A percentile compares a stretch with the other conserved stretches of the same genome.
phyloP scores from a whole-genome alignment of 768 basidiomycete species.

The Crepidotus variabilis region DNA sequence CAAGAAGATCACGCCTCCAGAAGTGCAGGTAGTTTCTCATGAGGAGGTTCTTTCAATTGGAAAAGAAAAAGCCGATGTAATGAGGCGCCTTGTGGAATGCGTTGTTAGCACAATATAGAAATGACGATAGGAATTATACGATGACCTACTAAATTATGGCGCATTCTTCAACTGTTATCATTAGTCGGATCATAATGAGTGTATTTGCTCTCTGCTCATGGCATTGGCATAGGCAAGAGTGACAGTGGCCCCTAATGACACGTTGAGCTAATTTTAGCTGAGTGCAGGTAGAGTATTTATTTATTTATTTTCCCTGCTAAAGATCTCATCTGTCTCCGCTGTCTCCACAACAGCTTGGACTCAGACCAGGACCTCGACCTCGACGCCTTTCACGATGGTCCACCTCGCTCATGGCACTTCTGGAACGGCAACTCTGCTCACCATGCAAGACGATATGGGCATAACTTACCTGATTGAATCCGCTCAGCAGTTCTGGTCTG shows the following conservation, averaged over 20 bases:
- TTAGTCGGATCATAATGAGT: not conserved
- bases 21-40: slow-evolving; percentile 59
- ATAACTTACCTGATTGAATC: slow-evolving; percentile 81
- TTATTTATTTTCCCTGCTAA: not conserved
- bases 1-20: slow-evolving; percentile 36
- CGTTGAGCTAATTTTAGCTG: too few relatives aligned
- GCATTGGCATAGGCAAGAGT: not conserved
- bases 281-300: too few relatives aligned
- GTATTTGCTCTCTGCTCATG: not conserved
- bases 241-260: not conserved
- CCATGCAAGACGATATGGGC: slow-evolving; percentile 66
- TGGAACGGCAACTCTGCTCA: slow-evolving; percentile 25
- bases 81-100: slow-evolving; percentile 66
- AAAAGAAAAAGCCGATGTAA: slow-evolving; percentile 62
- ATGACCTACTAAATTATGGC: not conserved
- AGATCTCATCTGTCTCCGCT: not conserved
- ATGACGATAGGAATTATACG: not conserved
- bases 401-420: slow-evolving; percentile 25
- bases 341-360: not conserved
- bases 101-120: slow-evolving; percentile 40
- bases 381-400: slow-evolving; percentile 10
- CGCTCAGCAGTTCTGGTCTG: slow-evolving; percentile 88
- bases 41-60: slow-evolving; percentile 74
- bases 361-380: not conserved
- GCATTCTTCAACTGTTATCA: not conserved